Evolutionary conservation across 306 rosid species (phyloP), one percentile per base, ranked within the genome.

Genomic region (Comarum palustre): DNA sequence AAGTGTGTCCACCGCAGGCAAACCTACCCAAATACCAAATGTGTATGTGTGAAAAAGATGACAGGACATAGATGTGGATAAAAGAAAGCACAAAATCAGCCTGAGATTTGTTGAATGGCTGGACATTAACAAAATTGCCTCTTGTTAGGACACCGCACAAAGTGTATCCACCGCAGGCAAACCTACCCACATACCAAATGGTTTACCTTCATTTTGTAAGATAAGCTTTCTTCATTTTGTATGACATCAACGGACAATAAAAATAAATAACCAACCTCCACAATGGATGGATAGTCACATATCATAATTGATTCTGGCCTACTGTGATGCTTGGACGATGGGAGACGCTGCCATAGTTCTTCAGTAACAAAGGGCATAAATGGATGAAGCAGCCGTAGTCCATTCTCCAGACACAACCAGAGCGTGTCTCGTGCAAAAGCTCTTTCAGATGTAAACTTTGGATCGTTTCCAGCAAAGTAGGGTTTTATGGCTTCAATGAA

Each of bases 271-370:
- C 90, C 77, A 66, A 94, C 99, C 96, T 91, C 97, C 24, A 78
- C 72, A 10, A 70, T 42, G 17, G 90, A 82, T 60, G 99, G 99
- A 83, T 91, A 94, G 74, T 83, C 69, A 13, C 86, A 81, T 75
- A 83, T 86, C 99, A 94, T 88, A 73, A 94, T 94, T 55, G 97
- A 94, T 70, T 85, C 86, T 76, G 78, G 78, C 73, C 88, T 81
- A 65, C 79, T 51, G 63, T 81, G 51, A 72, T 86, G 93, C 72
- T 17, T 73, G 46, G 95, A 77, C 24, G 81, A 86, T 77, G 99
- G 99, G 82, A 94, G 96, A 46, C 99, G 99, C 85, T 94, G 98
- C 97, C 97, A 94, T 74, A 91, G 78, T 82, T 94, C 99, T 84
- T 94, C 99, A 45, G 97, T 91, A 66, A 91, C 96, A 61, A 85